Percentiles rank a stretch among this genome's conserved stretches.
Conservation (phyloP, 306 rosid species). For the Erythrophleum fordii region DNA sequence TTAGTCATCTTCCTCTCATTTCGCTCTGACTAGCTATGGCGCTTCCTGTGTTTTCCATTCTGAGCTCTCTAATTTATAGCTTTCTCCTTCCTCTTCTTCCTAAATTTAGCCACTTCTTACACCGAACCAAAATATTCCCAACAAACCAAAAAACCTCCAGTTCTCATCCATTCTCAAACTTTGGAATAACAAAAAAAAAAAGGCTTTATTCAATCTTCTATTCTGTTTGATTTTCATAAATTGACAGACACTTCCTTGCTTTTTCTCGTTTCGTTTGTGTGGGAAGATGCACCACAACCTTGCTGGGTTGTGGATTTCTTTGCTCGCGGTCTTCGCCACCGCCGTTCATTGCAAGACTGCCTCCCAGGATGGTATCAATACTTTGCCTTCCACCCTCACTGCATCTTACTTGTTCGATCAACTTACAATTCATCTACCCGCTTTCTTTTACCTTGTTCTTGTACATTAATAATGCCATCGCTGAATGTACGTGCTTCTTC, state of each 20-base stretch:
- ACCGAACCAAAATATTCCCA: not conserved
- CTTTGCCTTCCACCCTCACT: not conserved
- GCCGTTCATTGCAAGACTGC: slow-evolving; percentile 52
- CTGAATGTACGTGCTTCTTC: no score
- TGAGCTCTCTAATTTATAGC: not conserved
- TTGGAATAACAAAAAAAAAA: not conserved
- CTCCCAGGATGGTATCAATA: slow-evolving; percentile 47
- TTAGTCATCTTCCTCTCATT: slow-evolving; percentile 41
- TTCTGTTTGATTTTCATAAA: not conserved
- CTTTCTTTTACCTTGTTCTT: no score
- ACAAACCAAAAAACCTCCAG: not conserved
- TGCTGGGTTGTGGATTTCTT: slow-evolving; percentile 61
- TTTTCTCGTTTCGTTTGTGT: not conserved
- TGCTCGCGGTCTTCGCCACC: slow-evolving; percentile 49
- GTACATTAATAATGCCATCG: no score
- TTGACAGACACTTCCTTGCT: not conserved
- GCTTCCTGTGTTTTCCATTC: slow-evolving; percentile 28
- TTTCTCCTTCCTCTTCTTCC: slow-evolving; percentile 33
- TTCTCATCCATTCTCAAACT: not conserved
- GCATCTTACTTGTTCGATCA: not conserved
- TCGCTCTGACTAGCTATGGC: slow-evolving; percentile 40
- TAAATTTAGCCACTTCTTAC: slow-evolving; percentile 41
- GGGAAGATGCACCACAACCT: slow-evolving; percentile 55
- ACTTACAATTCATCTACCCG: no score
- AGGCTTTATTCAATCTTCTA: not conserved